phyloP scores from a whole-genome alignment of 2,329 filamentous ascomycete genomes.

The Aspergillus tamarii region DNA sequence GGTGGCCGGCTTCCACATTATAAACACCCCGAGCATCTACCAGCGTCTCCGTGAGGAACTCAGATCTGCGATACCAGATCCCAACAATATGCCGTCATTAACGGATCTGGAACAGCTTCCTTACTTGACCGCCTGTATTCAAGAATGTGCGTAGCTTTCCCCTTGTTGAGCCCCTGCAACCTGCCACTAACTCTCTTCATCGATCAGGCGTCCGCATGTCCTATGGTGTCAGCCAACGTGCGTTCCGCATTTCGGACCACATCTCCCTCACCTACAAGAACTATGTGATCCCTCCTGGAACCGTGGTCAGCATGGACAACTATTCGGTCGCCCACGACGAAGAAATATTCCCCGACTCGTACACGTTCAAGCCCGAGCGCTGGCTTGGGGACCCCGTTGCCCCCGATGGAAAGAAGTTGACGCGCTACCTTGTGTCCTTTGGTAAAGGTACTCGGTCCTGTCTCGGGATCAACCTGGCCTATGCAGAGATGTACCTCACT shows the following conservation, averaged over 20 bases:
- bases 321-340: constrained; percentile 18
- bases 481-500: constrained; percentile 19
- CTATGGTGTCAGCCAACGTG: constrained; percentile 13
- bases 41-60: constrained; percentile 31
- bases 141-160: constrained; percentile 12
- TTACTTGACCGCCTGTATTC: constrained; percentile 28
- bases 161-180: not conserved
- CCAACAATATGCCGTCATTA: constrained; percentile 16
- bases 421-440: constrained; percentile 17
- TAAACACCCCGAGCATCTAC: constrained; percentile 30
- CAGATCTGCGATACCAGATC: constrained; percentile 27
- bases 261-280: constrained; percentile 15
- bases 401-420: constrained; percentile 14
- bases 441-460: constrained; percentile 16
- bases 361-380: constrained; percentile 17
- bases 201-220: constrained; percentile 15
- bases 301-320: constrained; percentile 15
- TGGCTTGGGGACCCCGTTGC: constrained; percentile 14
- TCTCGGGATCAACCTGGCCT: constrained; percentile 17
- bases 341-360: constrained; percentile 17
- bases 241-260: constrained; percentile 11
- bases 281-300: constrained; percentile 13
- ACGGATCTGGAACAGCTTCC: constrained; percentile 35
- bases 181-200: not conserved
- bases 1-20: constrained; percentile 36